Conservation (phyloP, 768 basidiomycete species). For the Mycena metata region DNA sequence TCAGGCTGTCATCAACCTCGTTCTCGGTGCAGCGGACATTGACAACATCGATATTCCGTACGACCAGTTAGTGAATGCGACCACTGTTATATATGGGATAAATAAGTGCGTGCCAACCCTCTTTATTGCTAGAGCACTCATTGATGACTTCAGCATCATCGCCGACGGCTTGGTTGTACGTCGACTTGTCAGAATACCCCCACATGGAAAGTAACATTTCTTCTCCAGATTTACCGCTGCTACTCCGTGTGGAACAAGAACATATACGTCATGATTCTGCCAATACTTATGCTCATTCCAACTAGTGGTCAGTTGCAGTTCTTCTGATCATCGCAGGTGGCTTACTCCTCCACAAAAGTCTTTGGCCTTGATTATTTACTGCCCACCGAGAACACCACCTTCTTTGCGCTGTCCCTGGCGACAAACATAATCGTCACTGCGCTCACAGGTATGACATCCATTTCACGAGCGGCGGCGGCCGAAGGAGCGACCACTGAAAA, state of each 20-base stretch:
- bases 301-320: constrained; percentile 40
- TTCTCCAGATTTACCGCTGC: constrained; percentile 50
- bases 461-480: no score
- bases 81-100: constrained; percentile 47
- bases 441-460: no score
- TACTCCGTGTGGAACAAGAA: constrained; percentile 48
- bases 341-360: neutral
- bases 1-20: constrained; percentile 47
- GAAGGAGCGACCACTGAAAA: no score
- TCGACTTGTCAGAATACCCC: neutral
- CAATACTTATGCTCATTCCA: constrained; percentile 43
- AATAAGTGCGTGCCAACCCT: constrained; percentile 46
- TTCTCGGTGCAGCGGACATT: constrained; percentile 45
- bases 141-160: constrained; percentile 39
- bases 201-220: neutral
- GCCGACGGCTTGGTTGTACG: constrained; percentile 49
- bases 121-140: no score
- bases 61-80: constrained; percentile 42
- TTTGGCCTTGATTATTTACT: no score
- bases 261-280: constrained; percentile 45
- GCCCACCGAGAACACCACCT: no score
- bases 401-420: no score
- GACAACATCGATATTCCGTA: constrained; percentile 44
- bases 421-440: no score
- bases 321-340: neutral